Conservation (phyloP, 2,329 filamentous ascomycete genomes). For the Apiospora marii region DNA sequence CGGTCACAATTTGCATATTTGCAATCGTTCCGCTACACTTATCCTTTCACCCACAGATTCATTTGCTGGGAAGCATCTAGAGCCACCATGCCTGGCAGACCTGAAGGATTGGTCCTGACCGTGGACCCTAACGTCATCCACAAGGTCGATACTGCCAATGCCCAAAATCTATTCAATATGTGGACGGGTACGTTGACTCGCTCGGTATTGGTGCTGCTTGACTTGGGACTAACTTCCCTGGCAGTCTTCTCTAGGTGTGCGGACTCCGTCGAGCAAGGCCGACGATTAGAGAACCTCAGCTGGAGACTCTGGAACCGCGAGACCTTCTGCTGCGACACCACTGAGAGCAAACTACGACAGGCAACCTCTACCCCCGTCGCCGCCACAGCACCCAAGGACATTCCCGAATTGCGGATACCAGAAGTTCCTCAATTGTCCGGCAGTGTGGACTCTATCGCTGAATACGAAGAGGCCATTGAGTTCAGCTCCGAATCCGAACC, state of each 20-base stretch:
- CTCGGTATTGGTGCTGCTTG: slow-evolving; percentile 13
- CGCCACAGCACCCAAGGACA: slow-evolving; percentile 57
- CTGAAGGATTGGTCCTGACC: slow-evolving; percentile 86
- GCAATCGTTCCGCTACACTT: too few relatives aligned
- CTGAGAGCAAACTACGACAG: slow-evolving; percentile 57
- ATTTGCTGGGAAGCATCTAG: slow-evolving; percentile 33
- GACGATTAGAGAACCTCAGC: slow-evolving; percentile 91
- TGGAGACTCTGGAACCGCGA: slow-evolving; percentile 97
- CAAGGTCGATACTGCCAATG: slow-evolving; percentile 92
- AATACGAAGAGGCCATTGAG: slow-evolving; percentile 72
- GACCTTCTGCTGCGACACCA: slow-evolving; percentile 83
- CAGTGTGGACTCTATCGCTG: slow-evolving; percentile 74
- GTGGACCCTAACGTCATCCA: slow-evolving; percentile 92
- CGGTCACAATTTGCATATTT: too few relatives aligned
- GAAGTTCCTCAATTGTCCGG: slow-evolving; percentile 77
- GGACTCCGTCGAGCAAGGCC: slow-evolving; percentile 91
- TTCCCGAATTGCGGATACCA: slow-evolving; percentile 53
- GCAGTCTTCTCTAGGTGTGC: slow-evolving; percentile 93
- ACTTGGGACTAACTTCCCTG: slow-evolving; percentile 42
- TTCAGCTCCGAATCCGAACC: slow-evolving; percentile 62
- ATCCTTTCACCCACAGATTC: too few relatives aligned
- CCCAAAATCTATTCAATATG: slow-evolving; percentile 94
- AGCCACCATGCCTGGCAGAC: slow-evolving; percentile 77
- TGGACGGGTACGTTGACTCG: slow-evolving; percentile 80
- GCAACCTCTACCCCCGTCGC: neutral